A percentile compares a stretch with the other conserved stretches of the same genome.
These are phyloP conservation scores for Fraxinus sp. DNA, from an alignment of 305 asterid genomes.

Conservation along the genomic window DNA sequence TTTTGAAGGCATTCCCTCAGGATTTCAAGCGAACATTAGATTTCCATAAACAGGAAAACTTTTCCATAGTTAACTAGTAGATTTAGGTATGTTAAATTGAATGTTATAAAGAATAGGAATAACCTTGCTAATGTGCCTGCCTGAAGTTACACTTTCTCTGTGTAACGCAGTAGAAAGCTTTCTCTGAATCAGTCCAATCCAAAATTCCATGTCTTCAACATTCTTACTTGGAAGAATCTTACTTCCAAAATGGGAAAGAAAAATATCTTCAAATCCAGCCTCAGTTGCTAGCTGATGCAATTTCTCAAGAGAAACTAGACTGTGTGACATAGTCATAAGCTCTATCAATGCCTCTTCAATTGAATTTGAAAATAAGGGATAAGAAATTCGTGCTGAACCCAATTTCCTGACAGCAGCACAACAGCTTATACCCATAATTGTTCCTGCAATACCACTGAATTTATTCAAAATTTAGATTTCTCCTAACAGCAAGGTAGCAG, in stretches of 20 bases:
- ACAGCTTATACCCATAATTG: constrained; percentile 61
- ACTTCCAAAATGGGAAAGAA: constrained; percentile 62
- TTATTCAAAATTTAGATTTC: constrained; percentile 33
- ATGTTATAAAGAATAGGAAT: constrained; percentile 14
- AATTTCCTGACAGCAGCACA: constrained; percentile 61
- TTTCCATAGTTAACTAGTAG: background rate
- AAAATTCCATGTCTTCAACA: constrained; percentile 60
- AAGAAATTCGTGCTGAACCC: constrained; percentile 43
- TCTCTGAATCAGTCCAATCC: constrained; percentile 69
- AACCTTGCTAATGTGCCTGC: constrained; percentile 49
- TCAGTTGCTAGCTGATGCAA: constrained; percentile 61
- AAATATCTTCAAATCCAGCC: constrained; percentile 80
- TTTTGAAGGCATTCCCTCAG: background rate
- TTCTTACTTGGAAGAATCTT: constrained; percentile 59
- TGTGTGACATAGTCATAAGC: constrained; percentile 57
- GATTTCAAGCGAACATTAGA: background rate
- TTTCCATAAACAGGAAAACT: background rate
- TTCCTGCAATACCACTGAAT: constrained; percentile 90
- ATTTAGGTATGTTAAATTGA: background rate
- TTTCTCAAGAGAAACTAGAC: constrained; percentile 53
- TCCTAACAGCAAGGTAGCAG: background rate
- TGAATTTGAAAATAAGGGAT: constrained; percentile 38
- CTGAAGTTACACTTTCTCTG: constrained; percentile 61
- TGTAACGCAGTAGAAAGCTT: constrained; percentile 60
- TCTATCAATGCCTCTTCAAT: constrained; percentile 47